phyloP scores from a whole-genome alignment of 164 flowering plant genomes.

The Berberis vulgaris region DNA sequence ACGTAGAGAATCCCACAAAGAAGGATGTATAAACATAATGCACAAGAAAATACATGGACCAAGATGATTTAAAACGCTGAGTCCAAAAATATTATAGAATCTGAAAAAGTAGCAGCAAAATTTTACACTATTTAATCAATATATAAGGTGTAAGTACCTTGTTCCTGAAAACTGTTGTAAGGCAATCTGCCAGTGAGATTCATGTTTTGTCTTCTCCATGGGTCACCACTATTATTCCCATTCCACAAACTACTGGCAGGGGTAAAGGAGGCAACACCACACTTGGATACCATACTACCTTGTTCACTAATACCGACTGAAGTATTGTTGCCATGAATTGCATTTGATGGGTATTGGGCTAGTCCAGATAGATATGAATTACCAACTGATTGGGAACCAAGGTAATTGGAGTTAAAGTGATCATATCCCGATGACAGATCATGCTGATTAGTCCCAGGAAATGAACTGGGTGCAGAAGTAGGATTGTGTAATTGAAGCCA shows the following conservation, averaged over 20 bases:
- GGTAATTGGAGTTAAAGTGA: neutral
- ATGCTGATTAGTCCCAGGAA: neutral
- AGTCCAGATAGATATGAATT: neutral
- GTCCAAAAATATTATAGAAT: too few species aligned
- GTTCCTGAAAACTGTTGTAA: neutral
- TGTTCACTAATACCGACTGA: neutral
- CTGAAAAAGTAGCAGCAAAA: too few species aligned
- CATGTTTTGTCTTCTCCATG: neutral
- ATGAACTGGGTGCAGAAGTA: neutral
- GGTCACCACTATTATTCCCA: neutral
- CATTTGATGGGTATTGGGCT: neutral
- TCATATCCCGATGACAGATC: neutral
- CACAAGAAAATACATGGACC: too few species aligned
- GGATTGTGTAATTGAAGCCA: neutral
- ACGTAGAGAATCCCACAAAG: too few species aligned
- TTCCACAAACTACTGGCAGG: neutral
- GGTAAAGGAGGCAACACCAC: neutral
- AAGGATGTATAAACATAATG: too few species aligned
- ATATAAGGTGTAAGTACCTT: neutral
- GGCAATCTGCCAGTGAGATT: neutral
- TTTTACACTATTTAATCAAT: neutral
- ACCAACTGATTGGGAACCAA: neutral
- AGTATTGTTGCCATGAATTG: neutral
- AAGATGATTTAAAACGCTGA: too few species aligned
- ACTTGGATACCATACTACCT: too few species aligned